Base-by-base conservation (phyloP, 1,139 yeast genomes). In the Blastobotrys buckinghamii region DNA sequence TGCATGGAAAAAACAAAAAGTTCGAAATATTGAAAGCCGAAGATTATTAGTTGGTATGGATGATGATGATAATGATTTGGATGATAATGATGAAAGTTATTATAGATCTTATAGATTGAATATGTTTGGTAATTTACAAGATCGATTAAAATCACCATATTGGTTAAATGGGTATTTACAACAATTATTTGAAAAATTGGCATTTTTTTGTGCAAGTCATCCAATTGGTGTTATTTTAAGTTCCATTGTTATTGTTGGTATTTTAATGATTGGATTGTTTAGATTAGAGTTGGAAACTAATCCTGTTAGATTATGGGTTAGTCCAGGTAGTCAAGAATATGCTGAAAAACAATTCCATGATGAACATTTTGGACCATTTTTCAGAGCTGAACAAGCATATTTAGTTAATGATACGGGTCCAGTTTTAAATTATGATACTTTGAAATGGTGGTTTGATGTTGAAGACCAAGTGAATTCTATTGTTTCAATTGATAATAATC, bases 291-390 rank as follows among this genome's bases (percentile, higher is more conserved):
- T 90, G 30, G 97, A 90, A 61, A 81, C 81, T 1, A 73, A 84
- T 57, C 97, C 97, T 0, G 78, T 85, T 1, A 78, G 81, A 53
- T 70, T 92, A 36, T 92, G 98, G 98, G 97, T 92, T 0, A 82
- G 94, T 57, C 82, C 94, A 1, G 62, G 70, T 20, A 86, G 94
- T n/a, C 79, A 77, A 6, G 89, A 89, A 15, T 82, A 75, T 52
- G 71, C 76, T 40, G 82, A 92, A 59, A 82, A 83, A 61, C 70
- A 75, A 48, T 81, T 74, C 58, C 92, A 82, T 62, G 96, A 92
- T 62, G 73, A 75, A 15, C 77, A 80, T 50, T 92, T 92, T 67
- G 97, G 97, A 0, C 96, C 95, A 39, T 92, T 94, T 73, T 92
- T 84, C 68, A 75, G 97, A 59, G 78, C 89, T 4, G 92, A 89